A percentile compares a stretch with the other conserved stretches of the same genome.
Evolutionary conservation across 2,329 filamentous ascomycete species (phyloP).

Genomic region (Cladophialophora chaetospira): DNA sequence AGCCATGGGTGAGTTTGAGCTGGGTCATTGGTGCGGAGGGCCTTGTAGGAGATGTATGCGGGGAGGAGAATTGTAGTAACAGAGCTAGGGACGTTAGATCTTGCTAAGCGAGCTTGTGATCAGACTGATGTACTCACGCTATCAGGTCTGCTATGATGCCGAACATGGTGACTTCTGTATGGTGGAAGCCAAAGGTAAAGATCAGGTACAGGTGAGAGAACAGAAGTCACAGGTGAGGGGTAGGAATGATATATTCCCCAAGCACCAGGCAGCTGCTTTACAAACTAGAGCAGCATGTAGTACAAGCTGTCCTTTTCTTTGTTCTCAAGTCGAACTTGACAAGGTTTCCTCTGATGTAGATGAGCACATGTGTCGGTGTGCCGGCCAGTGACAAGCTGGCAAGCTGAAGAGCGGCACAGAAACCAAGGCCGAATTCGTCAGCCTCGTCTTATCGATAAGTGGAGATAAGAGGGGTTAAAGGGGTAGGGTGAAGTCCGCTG

Average conservation of each 20-base stretch:
- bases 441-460: slow-evolving; percentile 14
- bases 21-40: slow-evolving; percentile 87
- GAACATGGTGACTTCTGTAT: slow-evolving; percentile 60
- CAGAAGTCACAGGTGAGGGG: background rate
- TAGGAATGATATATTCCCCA: background rate
- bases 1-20: slow-evolving; percentile 93
- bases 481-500: background rate
- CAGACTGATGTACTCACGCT: slow-evolving; percentile 63
- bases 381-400: background rate
- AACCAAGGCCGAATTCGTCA: slow-evolving; percentile 6
- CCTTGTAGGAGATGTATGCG: slow-evolving; percentile 96
- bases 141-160: slow-evolving; percentile 75
- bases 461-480: slow-evolving; percentile 2
- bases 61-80: slow-evolving; percentile 89
- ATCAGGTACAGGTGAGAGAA: background rate
- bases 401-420: background rate
- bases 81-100: slow-evolving; percentile 59
- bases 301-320: slow-evolving; percentile 8
- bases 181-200: background rate
- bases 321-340: slow-evolving; percentile 1
- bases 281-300: background rate
- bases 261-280: slow-evolving; percentile 3
- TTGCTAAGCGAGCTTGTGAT: slow-evolving; percentile 15
- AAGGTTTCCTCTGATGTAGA: background rate
- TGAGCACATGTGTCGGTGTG: slow-evolving; percentile 6